Base-by-base conservation (phyloP, 2,329 filamentous ascomycete genomes). In the Botrytis fabae region DNA sequence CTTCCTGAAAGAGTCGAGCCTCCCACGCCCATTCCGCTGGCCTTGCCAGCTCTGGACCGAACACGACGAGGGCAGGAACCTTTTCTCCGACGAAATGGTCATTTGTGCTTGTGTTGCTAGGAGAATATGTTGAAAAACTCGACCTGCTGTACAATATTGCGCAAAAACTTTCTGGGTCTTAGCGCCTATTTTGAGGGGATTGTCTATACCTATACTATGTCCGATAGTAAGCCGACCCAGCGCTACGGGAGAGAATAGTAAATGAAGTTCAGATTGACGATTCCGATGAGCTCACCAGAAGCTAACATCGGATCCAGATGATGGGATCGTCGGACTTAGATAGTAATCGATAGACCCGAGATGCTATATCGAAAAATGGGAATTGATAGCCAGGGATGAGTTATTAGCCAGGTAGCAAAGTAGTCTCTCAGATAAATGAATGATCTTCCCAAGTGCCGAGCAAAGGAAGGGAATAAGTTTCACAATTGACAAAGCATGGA, bases 41-140 rank as follows among this genome's bases (percentile, higher is more conserved):
- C 59, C 54, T 61, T 46, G 16, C 22, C 20, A 62, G 54, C 68
- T 63, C 48, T 71, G 60, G 35, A 40, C 69, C 69, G 42, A 62
- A 70, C 44, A 40, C 57, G 69, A 70, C 54, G 57, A 70, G 59
- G n/a, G 25, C n/a, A 35, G 48, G 7, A 40, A 28, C 16, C 48
- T 42, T 70, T 70, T 51, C 42, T 63, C 54, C 57, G 69, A 64
- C 22, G 28, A 48, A 32, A 9, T 65, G 48, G 46, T 60, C 44
- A 71, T 71, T 65, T 62, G 69, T 71, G 59, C 60, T 72, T 44
- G 70, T 46, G 70, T 46, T 42, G 44, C 69, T 51, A 72, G 70
- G 70, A 72, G 62, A 72, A 72, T 72, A 68, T 68, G 65, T 68
- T 35, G 63, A 72, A 68, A 61, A 61, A 69, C 59, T 71, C 25